Conservation (phyloP, 257 asterid species). For the Nicotiana undulata region DNA sequence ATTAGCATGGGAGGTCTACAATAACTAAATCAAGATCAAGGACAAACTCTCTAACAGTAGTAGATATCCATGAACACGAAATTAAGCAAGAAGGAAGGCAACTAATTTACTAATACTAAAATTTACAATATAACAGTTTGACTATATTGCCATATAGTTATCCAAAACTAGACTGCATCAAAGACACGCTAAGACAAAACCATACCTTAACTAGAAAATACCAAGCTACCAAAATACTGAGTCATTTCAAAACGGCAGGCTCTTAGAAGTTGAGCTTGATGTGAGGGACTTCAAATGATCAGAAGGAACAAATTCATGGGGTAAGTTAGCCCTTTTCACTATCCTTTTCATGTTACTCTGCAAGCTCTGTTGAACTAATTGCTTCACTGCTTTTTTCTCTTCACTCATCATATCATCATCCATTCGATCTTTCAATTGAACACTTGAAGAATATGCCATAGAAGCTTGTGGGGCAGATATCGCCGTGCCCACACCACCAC, state of each 20-base stretch:
- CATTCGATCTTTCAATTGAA: not conserved
- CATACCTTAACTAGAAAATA: not conserved
- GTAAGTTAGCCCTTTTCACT: conserved; percentile 79
- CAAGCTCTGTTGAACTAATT: conserved; percentile 81
- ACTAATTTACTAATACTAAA: not conserved
- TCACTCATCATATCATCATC: conserved; percentile 55
- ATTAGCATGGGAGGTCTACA: not conserved
- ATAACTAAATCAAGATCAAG: not conserved
- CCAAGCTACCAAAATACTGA: not conserved
- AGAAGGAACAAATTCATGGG: conserved; percentile 71
- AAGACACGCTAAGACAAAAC: not conserved
- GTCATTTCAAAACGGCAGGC: conserved; percentile 60
- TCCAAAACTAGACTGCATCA: not conserved
- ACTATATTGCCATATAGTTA: not conserved
- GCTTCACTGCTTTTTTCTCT: conserved; percentile 78
- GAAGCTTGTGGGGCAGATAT: conserved; percentile 51
- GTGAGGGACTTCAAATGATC: conserved; percentile 65
- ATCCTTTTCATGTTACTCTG: conserved; percentile 83
- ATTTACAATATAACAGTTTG: not conserved
- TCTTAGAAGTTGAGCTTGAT: conserved; percentile 71
- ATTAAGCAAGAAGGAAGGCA: not conserved
- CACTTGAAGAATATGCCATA: conserved; percentile 7
- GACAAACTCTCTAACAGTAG: not conserved
- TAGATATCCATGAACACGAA: not conserved
- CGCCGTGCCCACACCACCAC: conserved; percentile 19